Evolutionary conservation across 352 stramenopile species (phyloP), one percentile per base, ranked within the genome.

Genomic region (Detonula confervacea): DNA sequence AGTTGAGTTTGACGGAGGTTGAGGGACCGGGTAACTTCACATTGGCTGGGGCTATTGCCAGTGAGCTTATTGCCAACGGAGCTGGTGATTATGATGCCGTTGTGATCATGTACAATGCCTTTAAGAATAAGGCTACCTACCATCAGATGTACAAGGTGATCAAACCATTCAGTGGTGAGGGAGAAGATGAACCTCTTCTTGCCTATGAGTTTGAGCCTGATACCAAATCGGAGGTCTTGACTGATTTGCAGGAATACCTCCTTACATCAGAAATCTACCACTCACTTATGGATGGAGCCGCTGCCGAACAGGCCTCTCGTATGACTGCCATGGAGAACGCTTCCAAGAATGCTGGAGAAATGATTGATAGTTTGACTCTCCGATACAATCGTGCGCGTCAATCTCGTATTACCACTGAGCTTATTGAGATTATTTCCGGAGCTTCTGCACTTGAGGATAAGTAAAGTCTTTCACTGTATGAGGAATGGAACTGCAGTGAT

Each of bases 321-420:
- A 99, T 99, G 97, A 96, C 96, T 76, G 97, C 97, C 54, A 99
- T 99, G 97, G 97, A 99, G 87, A 99, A 99, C 84, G 97, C 97
- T 49, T 98, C 96, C 37, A 98, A 97, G 86, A 99, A 99, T 88
- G 97, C 97, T 22, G 90, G 95, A 73, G 97, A 99, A 54, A 95
- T 99, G 90, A 98, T 99, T 87, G 95, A 97, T 77, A 95, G 85
- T 90, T 92, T 97, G 72, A 97, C 93, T 20, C 87, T 98, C 57
- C 75, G 89, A 79, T 98, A 97, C 87, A 98, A 98, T 81, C 96
- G 97, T 83, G 93, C 93, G 71, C 92, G 94, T 89, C 94, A 97
- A 90, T 88, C 93, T n/a, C 83, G 84, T 78, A 93, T 97, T 70
- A 97, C 94, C 9, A 87, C 92, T 70, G 94, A 97, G 83, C 87